Evolutionary conservation across 805 yeast species (phyloP), one percentile per base, ranked within the genome.

Genomic region (Kodamaea kakaduensis): DNA sequence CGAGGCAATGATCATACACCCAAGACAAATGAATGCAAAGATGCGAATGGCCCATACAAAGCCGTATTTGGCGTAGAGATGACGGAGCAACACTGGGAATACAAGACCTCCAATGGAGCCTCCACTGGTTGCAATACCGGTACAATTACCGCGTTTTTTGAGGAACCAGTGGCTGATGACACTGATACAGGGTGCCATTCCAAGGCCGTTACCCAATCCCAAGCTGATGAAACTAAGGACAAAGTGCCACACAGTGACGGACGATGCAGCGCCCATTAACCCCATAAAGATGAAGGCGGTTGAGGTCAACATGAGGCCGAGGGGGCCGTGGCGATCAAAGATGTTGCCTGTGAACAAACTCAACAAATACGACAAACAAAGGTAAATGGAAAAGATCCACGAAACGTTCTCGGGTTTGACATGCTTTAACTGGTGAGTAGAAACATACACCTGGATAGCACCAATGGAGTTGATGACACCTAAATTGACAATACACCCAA

Each of bases 101-200:
- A 45, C 34, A 3, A 47, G 33, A 2, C 54, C 54, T 6, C 54
- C 54, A 4, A 50, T 44, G 15, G 51, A 45, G 2, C 54, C 54
- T n/a, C 54, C 54, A 56, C 77, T 57, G 37, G 81, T 75, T 3
- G 81, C 80, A 3, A 78, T 44, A 0, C 86, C 84, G 22, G 77
- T 61, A 5, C 79, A 81, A 40, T 68, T 62, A 1, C 81, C 88
- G 46, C 88, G 63, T 46, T 67, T 78, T 21, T 56, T 59, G 24
- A 64, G 58, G 52, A 81, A 82, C 81, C 84, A 82, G 41, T 82
- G 85, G 17, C 79, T 75, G 0, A 80, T 67, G 12, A 75, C 77
- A 5, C 84, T 73, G 2, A 81, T 64, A 23, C 77, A 52, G 0
- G 87, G 86, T 6, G 79, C 70, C 59, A 77, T 71, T 21, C 80